Evolutionary conservation across 441 rosid genomes (phyloP).

Genomic region (Sinapis alba): DNA sequence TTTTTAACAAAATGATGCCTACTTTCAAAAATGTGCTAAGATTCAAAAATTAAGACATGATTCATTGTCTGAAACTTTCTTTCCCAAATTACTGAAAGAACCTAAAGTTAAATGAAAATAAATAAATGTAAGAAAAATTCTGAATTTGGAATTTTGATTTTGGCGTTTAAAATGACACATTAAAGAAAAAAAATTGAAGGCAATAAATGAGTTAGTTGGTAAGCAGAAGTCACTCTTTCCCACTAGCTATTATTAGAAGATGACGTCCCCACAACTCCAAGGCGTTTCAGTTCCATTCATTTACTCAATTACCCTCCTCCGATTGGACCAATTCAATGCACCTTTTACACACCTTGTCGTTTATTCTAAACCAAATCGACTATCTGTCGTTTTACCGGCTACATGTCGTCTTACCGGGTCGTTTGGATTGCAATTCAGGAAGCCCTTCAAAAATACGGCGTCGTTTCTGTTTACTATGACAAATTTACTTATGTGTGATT

Average conservation of each 20-base stretch:
- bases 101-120: neutral
- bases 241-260: constrained; percentile 27
- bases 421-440: neutral
- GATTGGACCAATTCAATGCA: neutral
- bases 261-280: constrained; percentile 29
- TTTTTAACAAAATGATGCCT: constrained; percentile 17
- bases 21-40: constrained; percentile 14
- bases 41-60: constrained; percentile 18
- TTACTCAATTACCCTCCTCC: neutral
- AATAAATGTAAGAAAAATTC: neutral
- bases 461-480: neutral
- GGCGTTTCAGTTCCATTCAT: neutral
- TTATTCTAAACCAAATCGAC: neutral
- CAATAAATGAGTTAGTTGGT: constrained; percentile 38
- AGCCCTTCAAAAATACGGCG: neutral
- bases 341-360: constrained; percentile 8
- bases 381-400: neutral
- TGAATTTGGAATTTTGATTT: constrained; percentile 1
- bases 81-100: constrained; percentile 24
- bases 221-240: constrained; percentile 23
- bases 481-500: neutral
- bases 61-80: constrained; percentile 19
- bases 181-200: neutral
- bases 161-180: constrained; percentile 2
- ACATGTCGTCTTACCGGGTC: too few relatives aligned